A percentile compares a stretch with the other conserved stretches of the same genome.
Evolutionary conservation across 176 grass and related monocot species (phyloP).

Genomic region (Typha latifolia): DNA sequence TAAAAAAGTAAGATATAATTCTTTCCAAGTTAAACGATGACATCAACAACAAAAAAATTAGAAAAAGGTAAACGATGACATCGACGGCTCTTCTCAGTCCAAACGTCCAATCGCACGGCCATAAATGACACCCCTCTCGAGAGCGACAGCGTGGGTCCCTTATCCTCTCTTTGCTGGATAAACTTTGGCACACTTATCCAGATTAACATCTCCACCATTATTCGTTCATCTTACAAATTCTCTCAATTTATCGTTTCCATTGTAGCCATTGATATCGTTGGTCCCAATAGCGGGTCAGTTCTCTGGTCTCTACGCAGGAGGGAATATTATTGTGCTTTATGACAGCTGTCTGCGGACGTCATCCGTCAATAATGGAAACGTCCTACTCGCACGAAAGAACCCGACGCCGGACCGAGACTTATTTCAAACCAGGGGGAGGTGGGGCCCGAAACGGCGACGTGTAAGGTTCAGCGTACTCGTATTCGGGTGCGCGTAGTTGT

Average conservation of each 20-base stretch:
- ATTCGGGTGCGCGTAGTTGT: neutral
- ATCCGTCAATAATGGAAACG: neutral
- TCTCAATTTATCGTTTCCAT: too few relatives aligned
- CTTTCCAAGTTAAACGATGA: too few relatives aligned
- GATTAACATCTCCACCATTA: neutral
- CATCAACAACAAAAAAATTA: too few relatives aligned
- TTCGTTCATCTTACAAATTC: neutral
- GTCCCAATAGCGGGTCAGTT: neutral
- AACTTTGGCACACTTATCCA: neutral
- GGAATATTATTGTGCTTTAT: neutral
- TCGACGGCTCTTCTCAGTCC: slow-evolving; percentile 8
- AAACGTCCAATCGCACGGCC: slow-evolving; percentile 22
- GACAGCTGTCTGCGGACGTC: neutral
- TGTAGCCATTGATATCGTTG: neutral
- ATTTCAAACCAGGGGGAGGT: neutral
- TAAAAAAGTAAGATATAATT: too few relatives aligned
- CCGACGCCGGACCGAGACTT: neutral
- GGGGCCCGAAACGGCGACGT: neutral
- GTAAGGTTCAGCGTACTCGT: neutral
- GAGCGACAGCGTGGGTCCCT: neutral
- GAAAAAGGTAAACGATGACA: neutral
- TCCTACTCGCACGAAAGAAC: neutral
- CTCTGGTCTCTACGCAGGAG: neutral
- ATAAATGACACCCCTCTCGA: neutral
- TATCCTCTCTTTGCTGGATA: neutral